These are phyloP conservation scores for Rhynchosporium agropyri DNA, from an alignment of 2,329 filamentous ascomycete genomes.

Conservation along the genomic window DNA sequence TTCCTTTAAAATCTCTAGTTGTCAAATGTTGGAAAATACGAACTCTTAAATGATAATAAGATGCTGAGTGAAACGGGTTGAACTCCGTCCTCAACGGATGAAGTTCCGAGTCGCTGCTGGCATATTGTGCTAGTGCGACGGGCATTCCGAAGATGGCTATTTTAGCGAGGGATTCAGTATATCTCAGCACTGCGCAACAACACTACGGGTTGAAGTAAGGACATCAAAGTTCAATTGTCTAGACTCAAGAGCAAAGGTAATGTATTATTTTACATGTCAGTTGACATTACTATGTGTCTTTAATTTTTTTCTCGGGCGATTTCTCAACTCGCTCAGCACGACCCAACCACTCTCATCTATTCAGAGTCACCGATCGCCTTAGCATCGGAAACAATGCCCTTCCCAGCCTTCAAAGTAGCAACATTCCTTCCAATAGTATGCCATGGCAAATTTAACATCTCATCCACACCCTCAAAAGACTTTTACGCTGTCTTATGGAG, in stretches of 20 bases:
- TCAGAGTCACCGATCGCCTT: slow-evolving; percentile 45
- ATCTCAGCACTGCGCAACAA: background rate
- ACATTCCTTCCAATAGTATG: slow-evolving; percentile 64
- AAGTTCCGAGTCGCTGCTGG: background rate
- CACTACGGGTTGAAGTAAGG: too few relatives aligned
- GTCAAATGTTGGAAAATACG: background rate
- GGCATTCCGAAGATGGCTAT: background rate
- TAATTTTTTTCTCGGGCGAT: slow-evolving; percentile 39
- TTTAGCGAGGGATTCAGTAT: background rate
- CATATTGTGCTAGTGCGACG: background rate
- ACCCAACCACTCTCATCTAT: slow-evolving; percentile 44
- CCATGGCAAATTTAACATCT: slow-evolving; percentile 73
- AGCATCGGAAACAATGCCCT: slow-evolving; percentile 52
- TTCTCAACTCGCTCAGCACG: slow-evolving; percentile 31
- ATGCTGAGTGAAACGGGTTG: background rate
- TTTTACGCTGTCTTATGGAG: slow-evolving; percentile 72
- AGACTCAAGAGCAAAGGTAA: too few relatives aligned
- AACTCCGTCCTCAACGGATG: background rate
- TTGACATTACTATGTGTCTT: background rate
- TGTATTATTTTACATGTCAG: background rate
- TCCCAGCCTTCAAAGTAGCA: slow-evolving; percentile 48
- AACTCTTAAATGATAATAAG: background rate
- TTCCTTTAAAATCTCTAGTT: background rate
- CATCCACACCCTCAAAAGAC: slow-evolving; percentile 70
- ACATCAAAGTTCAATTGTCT: too few relatives aligned